Evolutionary conservation across 192 early-diverging fungal species (phyloP).

Genomic region (Coemansia sp.): DNA sequence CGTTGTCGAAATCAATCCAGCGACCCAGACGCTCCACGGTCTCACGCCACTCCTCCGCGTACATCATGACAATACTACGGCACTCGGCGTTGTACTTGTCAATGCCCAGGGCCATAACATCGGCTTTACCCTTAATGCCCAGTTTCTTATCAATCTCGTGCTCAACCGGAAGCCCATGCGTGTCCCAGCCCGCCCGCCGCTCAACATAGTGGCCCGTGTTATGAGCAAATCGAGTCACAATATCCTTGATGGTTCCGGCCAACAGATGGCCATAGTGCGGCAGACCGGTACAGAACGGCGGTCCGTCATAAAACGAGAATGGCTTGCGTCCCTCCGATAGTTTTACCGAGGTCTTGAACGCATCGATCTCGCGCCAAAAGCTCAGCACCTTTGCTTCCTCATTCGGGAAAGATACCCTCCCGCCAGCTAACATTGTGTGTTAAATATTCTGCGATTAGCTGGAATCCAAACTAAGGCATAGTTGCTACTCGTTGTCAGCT

Average conservation of each 20-base stretch:
- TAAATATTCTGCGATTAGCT: background rate
- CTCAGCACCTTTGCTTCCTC: constrained; percentile 92
- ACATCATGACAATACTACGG: constrained; percentile 95
- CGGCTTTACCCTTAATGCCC: constrained; percentile 67
- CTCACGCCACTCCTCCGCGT: constrained; percentile 85
- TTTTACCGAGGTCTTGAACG: constrained; percentile 87
- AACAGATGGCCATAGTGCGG: constrained; percentile 99
- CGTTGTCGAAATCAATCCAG: constrained; percentile 99
- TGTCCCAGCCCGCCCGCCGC: constrained; percentile 96
- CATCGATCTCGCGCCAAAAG: constrained; percentile 98
- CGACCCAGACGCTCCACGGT: constrained; percentile 96
- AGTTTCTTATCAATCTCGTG: constrained; percentile 95
- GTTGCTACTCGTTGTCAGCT: background rate
- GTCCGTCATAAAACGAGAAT: constrained; percentile 97
- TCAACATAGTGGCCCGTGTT: constrained; percentile 96
- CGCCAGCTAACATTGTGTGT: constrained; percentile 13
- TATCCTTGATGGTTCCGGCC: constrained; percentile 99
- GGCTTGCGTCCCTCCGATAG: constrained; percentile 83
- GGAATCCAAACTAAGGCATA: background rate
- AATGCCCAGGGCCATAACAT: constrained; percentile 92
- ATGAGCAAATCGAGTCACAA: constrained; percentile 95
- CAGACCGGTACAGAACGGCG: constrained; percentile 96
- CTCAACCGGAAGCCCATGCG: constrained; percentile 78
- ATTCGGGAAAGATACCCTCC: constrained; percentile 80
- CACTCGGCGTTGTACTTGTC: constrained; percentile 97